Evolutionary conservation across 495 filamentous ascomycete genomes (phyloP), one percentile per base, ranked within the genome.

Genomic region (Aspergillus avenaceus): DNA sequence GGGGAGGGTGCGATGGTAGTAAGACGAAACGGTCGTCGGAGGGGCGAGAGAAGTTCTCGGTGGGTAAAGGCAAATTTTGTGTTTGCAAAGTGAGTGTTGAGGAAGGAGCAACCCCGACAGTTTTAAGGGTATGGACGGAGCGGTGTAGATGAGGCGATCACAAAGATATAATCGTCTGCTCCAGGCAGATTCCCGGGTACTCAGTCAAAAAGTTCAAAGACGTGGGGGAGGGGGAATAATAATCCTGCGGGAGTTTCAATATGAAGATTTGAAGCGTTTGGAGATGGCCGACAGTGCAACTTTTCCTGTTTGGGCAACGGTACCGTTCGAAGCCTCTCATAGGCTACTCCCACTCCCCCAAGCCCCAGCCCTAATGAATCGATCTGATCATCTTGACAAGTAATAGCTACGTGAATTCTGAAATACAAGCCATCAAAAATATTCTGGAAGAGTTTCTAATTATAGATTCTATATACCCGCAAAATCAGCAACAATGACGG

Each of bases 271-370:
- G 62, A 64, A 58, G 61, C 46, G 53, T 48, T 69, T 63, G 55
- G 61, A 65, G 60, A 61, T 64, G 60, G 42, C 27, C 45, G 41
- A 56, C 60, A 60, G 62, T 61, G 59, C 53, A 60, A 56, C 68
- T 49, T 73, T 73, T 55, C 70, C 70, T 54, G 27, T 67, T 73
- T 70, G 60, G 65, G 68, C 58, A 54, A 55, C 58, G 49, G 55
- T 57, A 52, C 25, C 47, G 31, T 49, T 53, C 21, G 49, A 28
- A 19, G 24, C 21, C 22, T 55, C 49, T 59, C 12, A 64, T 58
- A 53, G 52, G 50, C 46, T 52, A 31, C 32, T 21, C 37, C 28
- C 27, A 31, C 41, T 42, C 45, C 21, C 34, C 32, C 26, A 5
- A 36, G 42, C 23, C 47, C 42, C 42, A 55, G 41, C 54, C 54